These are phyloP conservation scores for Articulospora tetracladia DNA, from an alignment of 495 filamentous ascomycete species.

Conservation along the genomic window DNA sequence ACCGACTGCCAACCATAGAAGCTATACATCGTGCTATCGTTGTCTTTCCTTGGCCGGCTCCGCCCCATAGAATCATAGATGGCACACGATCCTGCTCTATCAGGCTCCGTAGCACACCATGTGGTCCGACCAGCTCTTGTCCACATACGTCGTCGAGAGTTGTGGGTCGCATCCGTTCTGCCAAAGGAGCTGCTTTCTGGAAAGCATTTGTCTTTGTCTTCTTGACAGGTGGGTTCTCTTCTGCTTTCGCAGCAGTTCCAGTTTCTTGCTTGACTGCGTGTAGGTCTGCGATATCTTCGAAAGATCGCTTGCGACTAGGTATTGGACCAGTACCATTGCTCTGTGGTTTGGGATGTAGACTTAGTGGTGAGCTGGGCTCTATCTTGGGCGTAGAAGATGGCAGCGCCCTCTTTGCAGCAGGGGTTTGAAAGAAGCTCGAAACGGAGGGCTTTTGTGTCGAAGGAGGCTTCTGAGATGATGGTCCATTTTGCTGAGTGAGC, in stretches of 20 bases:
- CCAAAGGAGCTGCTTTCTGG: constrained; percentile 74
- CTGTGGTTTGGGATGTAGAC: constrained; percentile 13
- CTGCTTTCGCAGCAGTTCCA: not conserved
- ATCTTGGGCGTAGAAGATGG: constrained; percentile 29
- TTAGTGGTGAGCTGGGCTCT: constrained; percentile 17
- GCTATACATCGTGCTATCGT: constrained; percentile 94
- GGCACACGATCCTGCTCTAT: constrained; percentile 86
- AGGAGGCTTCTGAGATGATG: constrained; percentile 37
- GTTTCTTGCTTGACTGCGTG: constrained; percentile 20
- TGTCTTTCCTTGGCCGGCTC: constrained; percentile 90
- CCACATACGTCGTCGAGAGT: constrained; percentile 84
- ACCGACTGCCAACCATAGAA: constrained; percentile 72
- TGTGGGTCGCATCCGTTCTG: constrained; percentile 88
- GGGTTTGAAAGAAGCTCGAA: constrained; percentile 74
- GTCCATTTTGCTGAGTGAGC: constrained; percentile 41
- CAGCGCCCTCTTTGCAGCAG: constrained; percentile 52
- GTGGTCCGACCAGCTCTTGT: constrained; percentile 83
- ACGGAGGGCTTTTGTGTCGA: constrained; percentile 37
- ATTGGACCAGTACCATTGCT: constrained; percentile 6
- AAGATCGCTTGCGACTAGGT: constrained; percentile 21
- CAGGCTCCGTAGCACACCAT: constrained; percentile 81
- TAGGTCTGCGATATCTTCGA: constrained; percentile 23
- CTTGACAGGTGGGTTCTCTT: constrained; percentile 43
- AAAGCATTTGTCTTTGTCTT: constrained; percentile 55
- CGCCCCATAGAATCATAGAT: constrained; percentile 94